Conservation (phyloP, 306 rosid genomes). For the Astragalus glycyphyllos region DNA sequence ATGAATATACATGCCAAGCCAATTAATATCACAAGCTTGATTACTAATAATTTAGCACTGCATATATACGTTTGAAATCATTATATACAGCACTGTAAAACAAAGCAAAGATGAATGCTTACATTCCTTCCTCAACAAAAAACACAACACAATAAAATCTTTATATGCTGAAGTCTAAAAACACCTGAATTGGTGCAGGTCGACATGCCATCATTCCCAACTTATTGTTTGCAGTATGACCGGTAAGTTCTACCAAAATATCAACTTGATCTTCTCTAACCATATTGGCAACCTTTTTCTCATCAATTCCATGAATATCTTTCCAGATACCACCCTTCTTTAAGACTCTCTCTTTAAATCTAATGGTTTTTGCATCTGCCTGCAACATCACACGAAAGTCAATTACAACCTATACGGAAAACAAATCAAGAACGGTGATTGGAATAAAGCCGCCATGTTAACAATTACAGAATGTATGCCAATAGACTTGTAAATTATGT, state of each 20-base stretch:
- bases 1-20: conserved; percentile 5
- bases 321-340: conserved; percentile 88
- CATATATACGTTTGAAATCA: background rate
- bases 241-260: conserved; percentile 92
- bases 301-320: conserved; percentile 87
- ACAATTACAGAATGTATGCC: background rate
- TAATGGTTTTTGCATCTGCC: conserved; percentile 90
- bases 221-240: conserved; percentile 97
- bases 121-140: background rate
- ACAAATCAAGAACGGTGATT: background rate
- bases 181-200: conserved; percentile 88
- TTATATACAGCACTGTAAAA: background rate
- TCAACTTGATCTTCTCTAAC: conserved; percentile 91
- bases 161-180: background rate
- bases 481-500: background rate
- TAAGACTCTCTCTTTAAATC: conserved; percentile 80
- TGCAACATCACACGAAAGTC: conserved; percentile 49
- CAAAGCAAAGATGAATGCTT: conserved; percentile 1
- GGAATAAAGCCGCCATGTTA: background rate
- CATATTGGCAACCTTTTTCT: conserved; percentile 82
- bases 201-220: conserved; percentile 97
- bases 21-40: conserved; percentile 3
- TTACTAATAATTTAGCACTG: conserved; percentile 1
- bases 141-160: background rate
- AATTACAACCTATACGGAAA: background rate